Conservation (phyloP, 768 basidiomycete species). For the Naganishia kalamii region DNA sequence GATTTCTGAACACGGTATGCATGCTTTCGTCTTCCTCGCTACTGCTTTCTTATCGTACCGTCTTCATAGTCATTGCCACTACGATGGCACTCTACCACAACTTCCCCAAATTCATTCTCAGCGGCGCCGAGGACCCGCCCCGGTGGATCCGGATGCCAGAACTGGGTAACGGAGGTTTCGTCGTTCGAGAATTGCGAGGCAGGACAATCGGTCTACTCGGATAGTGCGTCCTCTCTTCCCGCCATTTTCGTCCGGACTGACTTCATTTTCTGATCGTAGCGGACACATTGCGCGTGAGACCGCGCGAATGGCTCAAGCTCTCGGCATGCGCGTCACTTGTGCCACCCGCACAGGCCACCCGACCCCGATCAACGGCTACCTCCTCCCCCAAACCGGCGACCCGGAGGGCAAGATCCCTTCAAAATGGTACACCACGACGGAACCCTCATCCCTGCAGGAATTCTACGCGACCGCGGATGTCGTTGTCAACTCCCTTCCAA, state of each 20-base stretch:
- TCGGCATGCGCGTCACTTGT: constrained; percentile 26
- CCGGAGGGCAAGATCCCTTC: constrained; percentile 27
- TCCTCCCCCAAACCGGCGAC: constrained; percentile 25
- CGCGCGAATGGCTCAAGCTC: constrained; percentile 24
- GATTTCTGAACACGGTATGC: constrained; percentile 15
- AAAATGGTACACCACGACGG: constrained; percentile 24
- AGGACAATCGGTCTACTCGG: constrained; percentile 26
- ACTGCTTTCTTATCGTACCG: neutral
- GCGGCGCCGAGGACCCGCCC: neutral
- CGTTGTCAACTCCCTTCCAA: constrained; percentile 28
- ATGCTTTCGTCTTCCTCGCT: neutral
- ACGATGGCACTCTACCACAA: constrained; percentile 24
- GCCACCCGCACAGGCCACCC: constrained; percentile 26
- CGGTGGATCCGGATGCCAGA: constrained; percentile 2
- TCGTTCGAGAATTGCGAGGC: constrained; percentile 26
- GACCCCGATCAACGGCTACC: constrained; percentile 21
- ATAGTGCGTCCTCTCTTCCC: constrained; percentile 12
- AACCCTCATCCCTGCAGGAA: constrained; percentile 9
- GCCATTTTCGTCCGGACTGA: neutral
- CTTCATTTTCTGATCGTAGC: neutral
- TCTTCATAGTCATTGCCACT: constrained; percentile 21
- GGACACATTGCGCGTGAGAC: constrained; percentile 30
- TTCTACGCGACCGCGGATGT: constrained; percentile 26
- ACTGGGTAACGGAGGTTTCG: constrained; percentile 5
- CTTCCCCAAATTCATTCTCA: constrained; percentile 25